Evolutionary conservation across 169 alveolate species (phyloP).

Genomic region (Ichthyophthirius multifiliis): DNA sequence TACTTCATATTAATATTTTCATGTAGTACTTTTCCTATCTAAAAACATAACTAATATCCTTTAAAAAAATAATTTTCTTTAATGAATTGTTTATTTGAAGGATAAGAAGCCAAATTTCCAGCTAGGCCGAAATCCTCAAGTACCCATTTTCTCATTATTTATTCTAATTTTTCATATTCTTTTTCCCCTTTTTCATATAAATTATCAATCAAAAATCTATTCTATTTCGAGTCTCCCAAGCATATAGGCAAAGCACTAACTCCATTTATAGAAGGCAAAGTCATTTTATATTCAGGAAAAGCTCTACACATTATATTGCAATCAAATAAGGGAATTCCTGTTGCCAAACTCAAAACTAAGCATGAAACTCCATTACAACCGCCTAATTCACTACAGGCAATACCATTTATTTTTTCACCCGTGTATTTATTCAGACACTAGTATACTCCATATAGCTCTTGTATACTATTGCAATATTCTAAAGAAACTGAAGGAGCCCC

Average conservation of each 20-base stretch:
- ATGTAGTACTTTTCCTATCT: not conserved
- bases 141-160: not conserved
- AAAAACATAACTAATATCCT: not conserved
- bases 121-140: not conserved
- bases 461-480: not conserved
- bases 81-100: not conserved
- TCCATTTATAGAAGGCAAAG: not conserved
- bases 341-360: not conserved
- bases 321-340: not conserved
- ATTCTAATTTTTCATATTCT: not conserved
- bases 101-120: not conserved
- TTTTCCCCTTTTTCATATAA: not conserved
- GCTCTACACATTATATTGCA: conserved; percentile 7
- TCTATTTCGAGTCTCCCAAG: not conserved
- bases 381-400: not conserved
- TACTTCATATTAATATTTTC: not conserved
- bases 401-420: not conserved
- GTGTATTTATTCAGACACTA: not conserved
- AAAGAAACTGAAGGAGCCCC: not conserved
- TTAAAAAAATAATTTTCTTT: not conserved
- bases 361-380: not conserved
- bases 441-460: not conserved
- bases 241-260: not conserved
- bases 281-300: not conserved
- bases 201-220: not conserved